Evolutionary conservation across 2,329 filamentous ascomycete species (phyloP).

Genomic region (Zarea fungicola): DNA sequence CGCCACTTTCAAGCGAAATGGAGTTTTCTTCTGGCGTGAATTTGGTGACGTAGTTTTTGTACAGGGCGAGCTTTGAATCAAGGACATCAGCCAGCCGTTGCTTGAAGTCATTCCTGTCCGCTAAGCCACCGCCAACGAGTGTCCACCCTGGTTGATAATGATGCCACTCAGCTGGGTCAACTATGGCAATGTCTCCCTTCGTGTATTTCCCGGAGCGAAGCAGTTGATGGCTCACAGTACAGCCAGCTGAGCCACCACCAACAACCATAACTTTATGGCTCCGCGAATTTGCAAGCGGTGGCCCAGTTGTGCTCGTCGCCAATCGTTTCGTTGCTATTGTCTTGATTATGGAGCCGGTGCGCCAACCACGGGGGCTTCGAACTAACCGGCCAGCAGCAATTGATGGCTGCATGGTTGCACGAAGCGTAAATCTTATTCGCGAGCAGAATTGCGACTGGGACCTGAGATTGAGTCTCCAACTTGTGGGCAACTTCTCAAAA

Average conservation of each 20-base stretch:
- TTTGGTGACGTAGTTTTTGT: constrained; percentile 43
- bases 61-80: constrained; percentile 57
- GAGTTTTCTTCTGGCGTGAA: constrained; percentile 53
- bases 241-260: constrained; percentile 61
- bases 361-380: too few species aligned
- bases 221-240: constrained; percentile 63
- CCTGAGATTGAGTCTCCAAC: too few species aligned
- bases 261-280: constrained; percentile 61
- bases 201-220: constrained; percentile 52
- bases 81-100: constrained; percentile 46
- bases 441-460: too few species aligned
- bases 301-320: too few species aligned
- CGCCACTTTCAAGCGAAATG: constrained; percentile 50
- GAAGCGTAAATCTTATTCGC: too few species aligned
- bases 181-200: constrained; percentile 56
- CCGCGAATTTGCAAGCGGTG: too few species aligned
- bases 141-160: constrained; percentile 69
- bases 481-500: too few species aligned
- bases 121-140: constrained; percentile 60
- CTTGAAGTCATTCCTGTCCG: constrained; percentile 54
- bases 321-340: too few species aligned
- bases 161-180: constrained; percentile 59
- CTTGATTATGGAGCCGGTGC: too few species aligned
- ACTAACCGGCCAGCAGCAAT: too few species aligned
- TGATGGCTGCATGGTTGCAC: too few species aligned